Evolutionary conservation across 1,284 basidiomycete genomes (phyloP), one percentile per base, ranked within the genome.

Genomic region (Somion occarium): DNA sequence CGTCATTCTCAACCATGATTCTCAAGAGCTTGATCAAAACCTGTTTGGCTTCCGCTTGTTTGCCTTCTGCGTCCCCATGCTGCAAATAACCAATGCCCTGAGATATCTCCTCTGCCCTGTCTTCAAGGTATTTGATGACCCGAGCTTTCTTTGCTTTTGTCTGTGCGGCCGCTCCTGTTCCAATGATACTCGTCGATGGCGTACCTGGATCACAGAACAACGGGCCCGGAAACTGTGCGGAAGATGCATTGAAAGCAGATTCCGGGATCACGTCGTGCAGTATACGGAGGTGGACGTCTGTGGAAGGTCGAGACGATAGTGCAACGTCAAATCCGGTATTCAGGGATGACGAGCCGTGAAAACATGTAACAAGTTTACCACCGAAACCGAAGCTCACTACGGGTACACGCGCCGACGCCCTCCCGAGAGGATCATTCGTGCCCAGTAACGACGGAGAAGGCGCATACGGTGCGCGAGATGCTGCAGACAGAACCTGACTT

Each of bases 341-440:
- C 60, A 88, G 67, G 20, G 78, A 78, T 2, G 79, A 73, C 12
- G 82, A 75, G 7, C 81, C 82, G 52, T 94, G 92, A 73, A 95
- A 95, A 64, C 88, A 93, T 5, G 89, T 87, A 11, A 95, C 77
- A 46, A 96, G 62, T 61, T 86, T 87, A 12, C 93, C 94, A 24
- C 91, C 91, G 62, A 94, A 93, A 0, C 94, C 94, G 61, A 97
- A 96, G 54, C 81, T 86, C 49, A 94, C 75, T 18, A 96, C 74
- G 0, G 93, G 94, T 1, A 87, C 81, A 41, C 84, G 79, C 47
- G 80, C 76, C 4, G 84, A 76, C 25, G 85, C 83, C 51, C 93
- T 78, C 38, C 87, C 83, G 1, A 94, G 73, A 5, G 89, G 88
- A 65, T 95, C 91, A 61, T 94, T 93, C 24, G 84, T 78, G 4